These are phyloP conservation scores for Malus hybrid DNA, from an alignment of 331 rosid species.

Conservation along the genomic window DNA sequence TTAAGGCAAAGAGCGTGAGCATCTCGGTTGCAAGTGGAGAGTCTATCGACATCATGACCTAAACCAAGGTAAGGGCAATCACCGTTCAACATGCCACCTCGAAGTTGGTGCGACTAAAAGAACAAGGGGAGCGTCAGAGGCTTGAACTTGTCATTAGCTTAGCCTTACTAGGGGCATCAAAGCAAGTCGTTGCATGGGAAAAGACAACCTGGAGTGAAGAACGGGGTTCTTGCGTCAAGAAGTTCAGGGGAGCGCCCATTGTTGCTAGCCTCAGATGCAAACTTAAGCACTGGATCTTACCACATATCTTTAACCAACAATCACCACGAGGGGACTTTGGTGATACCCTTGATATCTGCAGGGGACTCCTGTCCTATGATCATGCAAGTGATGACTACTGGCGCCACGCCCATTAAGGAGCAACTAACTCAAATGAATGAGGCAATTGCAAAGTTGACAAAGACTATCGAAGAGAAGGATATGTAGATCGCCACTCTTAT, in stretches of 20 bases:
- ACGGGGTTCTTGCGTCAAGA: neutral
- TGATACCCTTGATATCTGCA: too few species aligned
- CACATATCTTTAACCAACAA: fast-evolving
- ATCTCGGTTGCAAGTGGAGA: too few species aligned
- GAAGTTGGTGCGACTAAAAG: too few species aligned
- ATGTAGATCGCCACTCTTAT: neutral
- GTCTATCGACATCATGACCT: too few species aligned
- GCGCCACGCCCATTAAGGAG: neutral
- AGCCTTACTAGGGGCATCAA: too few species aligned
- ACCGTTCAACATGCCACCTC: too few species aligned
- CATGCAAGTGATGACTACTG: neutral
- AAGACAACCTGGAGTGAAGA: neutral
- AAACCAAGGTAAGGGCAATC: too few species aligned
- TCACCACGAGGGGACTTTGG: fast-evolving
- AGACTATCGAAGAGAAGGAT: neutral
- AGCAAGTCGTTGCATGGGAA: fast-evolving
- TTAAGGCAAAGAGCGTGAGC: neutral
- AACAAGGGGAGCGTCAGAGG: too few species aligned
- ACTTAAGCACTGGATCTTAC: neutral
- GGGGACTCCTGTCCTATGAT: neutral
- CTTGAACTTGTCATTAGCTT: too few species aligned
- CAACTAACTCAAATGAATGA: neutral
- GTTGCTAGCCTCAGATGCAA: neutral
- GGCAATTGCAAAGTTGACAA: neutral
- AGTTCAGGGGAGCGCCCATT: neutral